Evolutionary conservation across 768 basidiomycete species (phyloP), one percentile per base, ranked within the genome.

Genomic region (Ramaria rubella): DNA sequence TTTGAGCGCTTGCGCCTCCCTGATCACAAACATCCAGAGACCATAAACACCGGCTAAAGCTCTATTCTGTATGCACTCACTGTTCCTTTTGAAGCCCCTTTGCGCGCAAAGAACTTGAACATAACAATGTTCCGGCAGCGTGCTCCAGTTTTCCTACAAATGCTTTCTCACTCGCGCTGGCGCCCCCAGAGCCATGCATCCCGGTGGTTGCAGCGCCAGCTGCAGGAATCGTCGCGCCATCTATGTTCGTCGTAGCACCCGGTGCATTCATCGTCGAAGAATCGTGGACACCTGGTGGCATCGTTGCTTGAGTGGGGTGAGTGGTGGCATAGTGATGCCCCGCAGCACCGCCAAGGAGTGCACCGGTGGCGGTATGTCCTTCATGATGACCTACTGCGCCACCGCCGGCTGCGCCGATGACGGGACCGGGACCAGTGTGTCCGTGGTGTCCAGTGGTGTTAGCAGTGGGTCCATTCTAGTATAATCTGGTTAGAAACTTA

Each of bases 1-100:
- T 58, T 76, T 77, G 36, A 74, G 58, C 1, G 73, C 66, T 26
- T 74, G 69, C 0, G 79, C 80, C 66, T 80, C 78, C 51, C 76
- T 77, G 50, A n/a, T n/a, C n/a, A n/a, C n/a, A n/a, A n/a, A n/a
- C n/a, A n/a, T n/a, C n/a, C n/a, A n/a, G n/a, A n/a, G n/a, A n/a
- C n/a, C n/a, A n/a, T n/a, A n/a, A n/a, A n/a, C n/a, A n/a, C n/a
- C n/a, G n/a, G n/a, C n/a, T n/a, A n/a, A n/a, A n/a, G n/a, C n/a
- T n/a, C n/a, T n/a, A n/a, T n/a, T n/a, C n/a, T n/a, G n/a, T 19
- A 46, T 27, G 15, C n/a, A 68, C 71, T 55, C 52, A 75, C 71
- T 73, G 72, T 60, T 81, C 76, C 63, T 80, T 81, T 68, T 79
- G 69, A 21, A 74, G 57, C 12, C 78, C 81, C 60, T 77, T 78